Evolutionary conservation across 129 eudicot species (phyloP).

Genomic region (Helianthus tuberosus): DNA sequence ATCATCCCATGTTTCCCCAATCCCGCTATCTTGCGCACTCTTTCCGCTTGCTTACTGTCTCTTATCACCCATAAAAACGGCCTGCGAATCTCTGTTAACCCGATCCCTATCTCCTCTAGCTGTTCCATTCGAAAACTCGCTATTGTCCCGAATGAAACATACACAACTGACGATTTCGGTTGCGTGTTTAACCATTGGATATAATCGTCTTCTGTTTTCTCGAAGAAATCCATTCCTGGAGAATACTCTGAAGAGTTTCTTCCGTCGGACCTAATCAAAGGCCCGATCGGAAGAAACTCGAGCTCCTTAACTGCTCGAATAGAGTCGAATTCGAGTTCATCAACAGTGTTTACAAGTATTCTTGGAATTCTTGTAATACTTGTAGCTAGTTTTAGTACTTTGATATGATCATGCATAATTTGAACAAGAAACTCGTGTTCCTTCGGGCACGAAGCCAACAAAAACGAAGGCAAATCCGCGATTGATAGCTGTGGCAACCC

Average conservation of each 20-base stretch:
- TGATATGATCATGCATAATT: no score
- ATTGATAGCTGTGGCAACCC: conserved; percentile 29
- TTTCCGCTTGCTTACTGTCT: neutral
- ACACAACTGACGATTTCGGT: neutral
- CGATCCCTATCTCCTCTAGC: neutral
- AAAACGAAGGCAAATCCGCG: conserved; percentile 31
- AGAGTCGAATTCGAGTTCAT: neutral
- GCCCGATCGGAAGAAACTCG: neutral
- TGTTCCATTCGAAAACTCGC: neutral
- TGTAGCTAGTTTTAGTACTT: no score
- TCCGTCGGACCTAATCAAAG: neutral
- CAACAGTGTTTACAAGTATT: conserved; percentile 1
- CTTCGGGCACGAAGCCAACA: conserved; percentile 11
- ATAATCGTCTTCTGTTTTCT: neutral
- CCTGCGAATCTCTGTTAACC: neutral
- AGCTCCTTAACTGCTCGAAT: neutral
- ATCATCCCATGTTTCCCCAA: neutral
- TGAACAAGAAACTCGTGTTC: neutral
- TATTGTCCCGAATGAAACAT: neutral
- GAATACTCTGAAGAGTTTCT: neutral
- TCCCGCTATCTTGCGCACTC: neutral
- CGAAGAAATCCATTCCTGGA: neutral
- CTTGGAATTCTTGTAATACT: neutral
- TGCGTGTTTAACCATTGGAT: neutral
- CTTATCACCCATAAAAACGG: neutral